phyloP scores from a whole-genome alignment of 768 basidiomycete species.

The Suillus sp. region DNA sequence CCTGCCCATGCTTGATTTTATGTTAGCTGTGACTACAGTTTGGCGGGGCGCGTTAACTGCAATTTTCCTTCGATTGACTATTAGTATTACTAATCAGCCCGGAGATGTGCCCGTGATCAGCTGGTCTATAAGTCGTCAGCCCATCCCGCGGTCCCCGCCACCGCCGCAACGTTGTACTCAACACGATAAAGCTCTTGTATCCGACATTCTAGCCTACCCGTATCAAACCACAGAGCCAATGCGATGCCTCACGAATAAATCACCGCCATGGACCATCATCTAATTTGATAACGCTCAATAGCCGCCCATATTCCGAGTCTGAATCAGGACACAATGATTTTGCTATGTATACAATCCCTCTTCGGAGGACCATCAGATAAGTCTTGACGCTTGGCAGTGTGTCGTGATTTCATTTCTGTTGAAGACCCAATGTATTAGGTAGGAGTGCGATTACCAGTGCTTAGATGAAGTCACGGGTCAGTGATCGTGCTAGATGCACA shows the following conservation, averaged over 20 bases:
- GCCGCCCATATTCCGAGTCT: background rate
- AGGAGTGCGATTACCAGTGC: background rate
- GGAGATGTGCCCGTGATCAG: background rate
- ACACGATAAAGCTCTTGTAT: background rate
- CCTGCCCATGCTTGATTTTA: background rate
- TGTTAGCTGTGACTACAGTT: conserved; percentile 2
- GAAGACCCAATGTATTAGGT: background rate
- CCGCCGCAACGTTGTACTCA: background rate
- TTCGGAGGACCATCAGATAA: background rate
- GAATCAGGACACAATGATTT: background rate
- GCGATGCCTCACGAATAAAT: background rate
- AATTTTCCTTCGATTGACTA: background rate
- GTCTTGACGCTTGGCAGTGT: background rate
- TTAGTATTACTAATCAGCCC: background rate
- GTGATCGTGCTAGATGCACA: background rate
- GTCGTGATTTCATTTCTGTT: background rate
- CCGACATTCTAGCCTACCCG: background rate
- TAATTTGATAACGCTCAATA: background rate
- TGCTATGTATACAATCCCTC: background rate
- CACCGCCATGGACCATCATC: background rate
- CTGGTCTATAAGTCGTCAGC: background rate
- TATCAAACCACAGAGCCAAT: background rate
- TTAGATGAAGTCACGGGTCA: background rate
- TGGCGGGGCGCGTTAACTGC: background rate
- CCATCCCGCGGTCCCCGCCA: background rate